phyloP scores from a whole-genome alignment of 164 flowering plant genomes.

The Stephania yunnanensis region DNA sequence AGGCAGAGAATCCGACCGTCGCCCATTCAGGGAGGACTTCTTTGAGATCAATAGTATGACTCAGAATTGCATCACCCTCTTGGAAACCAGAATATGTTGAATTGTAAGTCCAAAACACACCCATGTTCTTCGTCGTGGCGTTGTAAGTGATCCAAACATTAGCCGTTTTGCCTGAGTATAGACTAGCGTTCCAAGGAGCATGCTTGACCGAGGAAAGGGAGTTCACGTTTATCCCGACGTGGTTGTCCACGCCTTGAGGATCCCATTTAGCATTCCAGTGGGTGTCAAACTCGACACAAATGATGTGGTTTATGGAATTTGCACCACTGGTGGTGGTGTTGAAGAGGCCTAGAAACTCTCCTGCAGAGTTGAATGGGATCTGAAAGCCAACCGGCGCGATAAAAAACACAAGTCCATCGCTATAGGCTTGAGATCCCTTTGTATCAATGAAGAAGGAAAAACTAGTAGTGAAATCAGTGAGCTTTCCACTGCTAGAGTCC shows the following conservation, averaged over 20 bases:
- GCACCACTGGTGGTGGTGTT: constrained; percentile 13
- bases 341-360: constrained; percentile 40
- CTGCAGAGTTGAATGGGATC: constrained; percentile 32
- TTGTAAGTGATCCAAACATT: constrained; percentile 26
- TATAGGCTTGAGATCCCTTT: not conserved
- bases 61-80: constrained; percentile 26
- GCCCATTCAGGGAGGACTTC: constrained; percentile 37
- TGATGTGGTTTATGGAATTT: constrained; percentile 12
- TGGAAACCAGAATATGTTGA: constrained; percentile 3
- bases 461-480: constrained; percentile 39
- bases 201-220: constrained; percentile 17
- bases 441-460: constrained; percentile 38
- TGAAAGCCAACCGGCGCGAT: constrained; percentile 24
- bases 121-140: constrained; percentile 23
- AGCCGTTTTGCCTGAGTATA: constrained; percentile 16
- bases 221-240: constrained; percentile 28
- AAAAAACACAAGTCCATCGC: constrained; percentile 35
- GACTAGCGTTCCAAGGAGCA: constrained; percentile 22
- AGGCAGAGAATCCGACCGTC: constrained; percentile 25
- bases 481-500: constrained; percentile 9
- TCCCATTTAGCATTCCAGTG: constrained; percentile 22
- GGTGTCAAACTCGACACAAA: constrained; percentile 30
- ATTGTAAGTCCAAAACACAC: constrained; percentile 20
- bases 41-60: constrained; percentile 26
- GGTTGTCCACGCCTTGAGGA: constrained; percentile 14